phyloP scores from a whole-genome alignment of 805 yeast species.

The Zygotorulaspora danielsina region DNA sequence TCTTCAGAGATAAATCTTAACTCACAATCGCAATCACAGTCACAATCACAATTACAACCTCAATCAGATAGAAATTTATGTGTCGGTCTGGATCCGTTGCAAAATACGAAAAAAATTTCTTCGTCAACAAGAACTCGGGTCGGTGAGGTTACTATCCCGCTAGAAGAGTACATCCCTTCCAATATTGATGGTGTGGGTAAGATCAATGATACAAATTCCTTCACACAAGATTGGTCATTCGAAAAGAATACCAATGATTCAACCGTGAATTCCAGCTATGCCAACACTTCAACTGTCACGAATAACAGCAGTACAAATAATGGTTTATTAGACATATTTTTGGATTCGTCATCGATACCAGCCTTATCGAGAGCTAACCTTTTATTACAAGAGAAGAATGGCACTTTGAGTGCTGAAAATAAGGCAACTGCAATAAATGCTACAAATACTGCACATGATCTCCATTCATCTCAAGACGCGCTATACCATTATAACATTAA shows the following conservation, averaged over 20 bases:
- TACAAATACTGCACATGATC: constrained; percentile 4
- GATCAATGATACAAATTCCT: constrained; percentile 22
- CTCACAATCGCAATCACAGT: constrained; percentile 16
- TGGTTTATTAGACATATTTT: constrained; percentile 41
- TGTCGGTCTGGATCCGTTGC: constrained; percentile 31
- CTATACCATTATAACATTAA: constrained; percentile 5
- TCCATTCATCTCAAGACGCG: constrained; percentile 9
- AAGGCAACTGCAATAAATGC: constrained; percentile 9
- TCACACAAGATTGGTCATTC: constrained; percentile 15
- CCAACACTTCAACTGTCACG: constrained; percentile 2
- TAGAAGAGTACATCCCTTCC: constrained; percentile 38
- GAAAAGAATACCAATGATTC: constrained; percentile 8
- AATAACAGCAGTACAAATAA: constrained; percentile 12
- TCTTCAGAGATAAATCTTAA: constrained; percentile 14
- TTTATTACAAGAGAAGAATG: constrained; percentile 19
- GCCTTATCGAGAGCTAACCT: constrained; percentile 21
- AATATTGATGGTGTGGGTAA: constrained; percentile 33
- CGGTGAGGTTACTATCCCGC: constrained; percentile 39
- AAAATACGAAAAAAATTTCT: constrained; percentile 26
- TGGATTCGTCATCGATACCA: constrained; percentile 29
- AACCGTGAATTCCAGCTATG: constrained; percentile 4
- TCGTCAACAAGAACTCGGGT: constrained; percentile 29
- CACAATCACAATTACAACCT: constrained; percentile 13
- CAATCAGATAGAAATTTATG: constrained; percentile 13
- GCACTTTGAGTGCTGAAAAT: constrained; percentile 8